Evolutionary conservation across 768 basidiomycete species (phyloP), one percentile per base, ranked within the genome.

Genomic region (Polyporus arcularius): DNA sequence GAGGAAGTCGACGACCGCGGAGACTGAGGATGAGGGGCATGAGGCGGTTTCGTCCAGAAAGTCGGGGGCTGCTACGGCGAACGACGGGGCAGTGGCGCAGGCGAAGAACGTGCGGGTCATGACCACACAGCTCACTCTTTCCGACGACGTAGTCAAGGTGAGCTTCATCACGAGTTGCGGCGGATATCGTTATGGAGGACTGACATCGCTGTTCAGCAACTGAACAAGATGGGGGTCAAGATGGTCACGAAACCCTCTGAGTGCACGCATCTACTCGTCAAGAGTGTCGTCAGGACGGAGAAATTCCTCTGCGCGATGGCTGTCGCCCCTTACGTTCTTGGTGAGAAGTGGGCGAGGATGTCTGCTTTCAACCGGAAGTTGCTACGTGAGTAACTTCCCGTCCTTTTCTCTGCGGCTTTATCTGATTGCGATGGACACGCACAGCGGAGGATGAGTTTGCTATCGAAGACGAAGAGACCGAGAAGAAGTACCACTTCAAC

Each of bases 281-380:
- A 81, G 38, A 77, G 79, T 30, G 77, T 96, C 28, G 85, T 88
- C 5, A 83, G 94, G 4, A 96, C 95, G 1, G 90, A 94, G 69
- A 97, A 96, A 71, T 90, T 96, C 70, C 78, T 97, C 0, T 86
- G 86, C 65, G 92, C 91, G 0, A 76, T 96, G 65, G 79, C 89
- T 0, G 73, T 73, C 0, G 84, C 81, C 0, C 87, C 90, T 0
- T 79, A 77, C 61, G 77, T 96, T 49, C 74, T 97, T 21, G 82
- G 79, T 3, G 79, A 80, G 54, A 76, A 82, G 38, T 97, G 94
- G 95, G 82, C 89, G 4, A 76, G 71, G 5, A 81, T 81, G 0
- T 89, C 84, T 11, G 80, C 83, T 4, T 78, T 78, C 32, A 79
- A 79, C 7, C 83, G 81, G 45, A 77, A 75, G 40, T 74, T 95